Base-by-base conservation (phyloP, 2,329 filamentous ascomycete species). In the Colletotrichum ledebouriae region DNA sequence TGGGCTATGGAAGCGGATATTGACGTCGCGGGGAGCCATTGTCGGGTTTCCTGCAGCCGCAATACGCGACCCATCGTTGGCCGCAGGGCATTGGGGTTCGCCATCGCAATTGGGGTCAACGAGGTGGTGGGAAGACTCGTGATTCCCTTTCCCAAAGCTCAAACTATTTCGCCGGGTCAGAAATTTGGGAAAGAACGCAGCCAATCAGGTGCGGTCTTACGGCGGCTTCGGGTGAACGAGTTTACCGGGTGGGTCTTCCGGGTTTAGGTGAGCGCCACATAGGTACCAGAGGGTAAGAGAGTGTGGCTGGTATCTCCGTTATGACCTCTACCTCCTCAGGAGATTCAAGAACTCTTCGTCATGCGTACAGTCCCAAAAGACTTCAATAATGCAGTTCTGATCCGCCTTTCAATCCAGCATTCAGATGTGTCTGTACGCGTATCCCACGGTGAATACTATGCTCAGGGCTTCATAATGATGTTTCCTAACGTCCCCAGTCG, bases 51-150 rank as follows among this genome's bases (percentile, higher is more conserved):
- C 29, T 59, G 63, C 15, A 70, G 58, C 57, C 71, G 72, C 63
- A 76, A 44, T 61, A 76, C 68, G 60, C 76, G 74, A 58, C 75
- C 73, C 59, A 78, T 72, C 42, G 73, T 73, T 57, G 76, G 75
- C 72, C 76, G 73, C 57, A 79, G 60, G 25, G 74, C 71, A 55
- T 68, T 70, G 29, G 74, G 63, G 63, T 72, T 75, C 55, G 76
- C 76, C 77, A 79, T 79, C 58, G 60, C 58, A 59, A 70, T 63
- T 58, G 65, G 25, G 52, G 33, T 69, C 58, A 63, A 67, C 46
- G 42, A 58, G 44, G 39, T 69, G 58, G 37, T 63, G 58, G 41
- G 34, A 53, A 59, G 33, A 25, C 53, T 69, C 66, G 52, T 37
- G 56, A 52, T 37, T 44, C 37, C 66, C 66, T 66, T 55, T 59